phyloP scores from a whole-genome alignment of 2,329 filamentous ascomycete species.

The Albophoma yamanashiensis region DNA sequence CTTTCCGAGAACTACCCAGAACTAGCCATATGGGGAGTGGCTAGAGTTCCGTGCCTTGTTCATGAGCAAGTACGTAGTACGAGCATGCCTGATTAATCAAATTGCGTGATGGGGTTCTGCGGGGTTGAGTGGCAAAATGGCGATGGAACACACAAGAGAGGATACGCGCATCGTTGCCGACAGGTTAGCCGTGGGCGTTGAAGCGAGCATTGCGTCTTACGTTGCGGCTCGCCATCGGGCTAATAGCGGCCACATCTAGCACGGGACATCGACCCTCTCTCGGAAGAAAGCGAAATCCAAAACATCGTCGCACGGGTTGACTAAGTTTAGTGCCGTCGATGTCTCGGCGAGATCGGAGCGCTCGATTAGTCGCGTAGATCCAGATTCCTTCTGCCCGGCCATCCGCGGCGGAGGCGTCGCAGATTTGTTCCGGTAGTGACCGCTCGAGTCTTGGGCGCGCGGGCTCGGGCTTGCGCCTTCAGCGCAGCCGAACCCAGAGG shows the following conservation, averaged over 20 bases:
- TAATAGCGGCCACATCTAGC: background rate
- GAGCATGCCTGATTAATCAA: background rate
- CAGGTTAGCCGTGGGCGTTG: background rate
- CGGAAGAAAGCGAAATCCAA: background rate
- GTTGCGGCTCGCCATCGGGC: background rate
- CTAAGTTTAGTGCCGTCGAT: background rate
- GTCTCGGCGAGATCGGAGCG: background rate
- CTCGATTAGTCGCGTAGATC: background rate
- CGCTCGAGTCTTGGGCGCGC: background rate
- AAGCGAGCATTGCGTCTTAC: background rate
- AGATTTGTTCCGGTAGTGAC: background rate
- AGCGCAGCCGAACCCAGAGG: background rate
- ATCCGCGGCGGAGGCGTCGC: background rate
- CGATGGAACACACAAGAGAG: background rate
- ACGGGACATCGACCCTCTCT: background rate
- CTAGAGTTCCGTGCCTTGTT: background rate
- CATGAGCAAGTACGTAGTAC: background rate
- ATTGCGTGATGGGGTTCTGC: background rate
- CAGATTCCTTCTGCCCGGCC: background rate
- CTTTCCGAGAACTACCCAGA: background rate
- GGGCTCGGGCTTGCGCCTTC: background rate
- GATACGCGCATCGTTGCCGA: background rate
- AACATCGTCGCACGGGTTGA: background rate
- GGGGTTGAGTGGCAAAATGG: background rate
- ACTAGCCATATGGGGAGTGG: too few species aligned